Base-by-base conservation (phyloP, 805 yeast genomes). In the Saccharomycopsis guyanensis region DNA sequence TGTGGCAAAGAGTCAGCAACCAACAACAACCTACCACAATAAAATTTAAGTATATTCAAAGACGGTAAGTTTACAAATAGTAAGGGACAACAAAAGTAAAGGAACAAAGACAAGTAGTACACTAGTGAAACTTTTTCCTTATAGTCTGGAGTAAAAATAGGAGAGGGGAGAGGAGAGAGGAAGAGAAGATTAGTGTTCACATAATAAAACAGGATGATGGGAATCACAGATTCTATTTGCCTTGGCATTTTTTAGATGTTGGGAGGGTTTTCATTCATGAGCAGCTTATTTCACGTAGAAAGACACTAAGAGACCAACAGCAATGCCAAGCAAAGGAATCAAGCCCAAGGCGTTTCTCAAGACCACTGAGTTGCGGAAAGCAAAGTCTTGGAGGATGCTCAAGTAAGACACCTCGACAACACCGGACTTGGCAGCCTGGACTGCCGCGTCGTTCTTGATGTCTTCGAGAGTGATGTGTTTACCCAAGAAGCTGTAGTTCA, bases 401-500 rank as follows among this genome's bases (percentile, higher is more conserved):
- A 31, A 25, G 29, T 42, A 12, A n/a, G 38, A 32, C 48, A 50
- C 49, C 25, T 31, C 33, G 25, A 46, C 22, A 37, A 31, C 8
- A 7, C 50, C 55, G 38, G 55, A 55, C 50, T 56, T 57, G 20
- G 55, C 53, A 23, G 62, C 64, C 59, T 59, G 54, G 38, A 56
- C 59, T 27, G 53, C 54, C 27, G 61, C 56, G 42, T 57, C 57
- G 52, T 54, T 54, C 47, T 55, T 55, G 38, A 58, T 46, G 45
- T 59, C 64, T 6, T 57, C 57, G 33, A 59, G 55, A 29, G 60
- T 53, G 27, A 61, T 57, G 37, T 53, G 32, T 20, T 56, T 55
- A 3, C 56, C 54, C 33, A 59, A 47, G 48, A 70, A 55, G 48
- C 65, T 58, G 59, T 66, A 69, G 51, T 67, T 65, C 22, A 70